Conservation (phyloP, 768 basidiomycete species). For the Kwoniella bestiolae region DNA sequence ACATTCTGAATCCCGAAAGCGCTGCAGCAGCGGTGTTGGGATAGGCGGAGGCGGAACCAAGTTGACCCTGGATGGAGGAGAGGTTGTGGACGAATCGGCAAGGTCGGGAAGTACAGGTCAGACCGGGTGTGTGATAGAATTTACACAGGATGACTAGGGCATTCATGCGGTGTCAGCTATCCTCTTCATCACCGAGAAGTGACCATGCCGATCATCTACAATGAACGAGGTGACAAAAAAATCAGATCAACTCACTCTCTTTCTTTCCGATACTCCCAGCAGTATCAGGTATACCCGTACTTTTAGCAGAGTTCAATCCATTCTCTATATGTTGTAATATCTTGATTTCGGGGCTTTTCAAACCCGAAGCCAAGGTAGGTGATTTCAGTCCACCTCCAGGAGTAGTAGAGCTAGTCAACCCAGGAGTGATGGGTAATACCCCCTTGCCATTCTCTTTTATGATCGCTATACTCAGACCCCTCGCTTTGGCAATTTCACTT, state of each 20-base stretch:
- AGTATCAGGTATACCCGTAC: constrained; percentile 15
- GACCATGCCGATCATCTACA: too few relatives aligned
- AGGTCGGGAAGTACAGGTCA: constrained; percentile 56
- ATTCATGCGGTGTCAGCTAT: too few relatives aligned
- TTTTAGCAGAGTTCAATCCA: constrained; percentile 8
- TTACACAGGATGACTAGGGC: constrained; percentile 54
- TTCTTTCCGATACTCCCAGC: constrained; percentile 15
- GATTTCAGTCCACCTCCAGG: constrained; percentile 7
- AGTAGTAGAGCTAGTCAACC: constrained; percentile 8
- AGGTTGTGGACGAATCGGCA: constrained; percentile 57
- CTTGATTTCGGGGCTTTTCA: constrained; percentile 16
- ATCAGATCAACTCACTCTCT: constrained; percentile 24
- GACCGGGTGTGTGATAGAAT: constrained; percentile 55
- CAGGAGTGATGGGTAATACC: constrained; percentile 33
- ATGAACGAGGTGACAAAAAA: not conserved
- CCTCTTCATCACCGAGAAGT: too few relatives aligned
- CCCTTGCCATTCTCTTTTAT: constrained; percentile 36
- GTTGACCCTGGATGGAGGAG: constrained; percentile 4
- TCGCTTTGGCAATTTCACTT: constrained; percentile 21
- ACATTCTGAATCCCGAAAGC: constrained; percentile 1
- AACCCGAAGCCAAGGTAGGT: not conserved
- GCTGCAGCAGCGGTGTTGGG: not conserved
- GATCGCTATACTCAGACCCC: constrained; percentile 47
- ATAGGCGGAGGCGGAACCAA: not conserved
- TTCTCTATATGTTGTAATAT: not conserved